Conservation (phyloP, 73 alveolate species). For the Tetrahymena malaccensis region DNA sequence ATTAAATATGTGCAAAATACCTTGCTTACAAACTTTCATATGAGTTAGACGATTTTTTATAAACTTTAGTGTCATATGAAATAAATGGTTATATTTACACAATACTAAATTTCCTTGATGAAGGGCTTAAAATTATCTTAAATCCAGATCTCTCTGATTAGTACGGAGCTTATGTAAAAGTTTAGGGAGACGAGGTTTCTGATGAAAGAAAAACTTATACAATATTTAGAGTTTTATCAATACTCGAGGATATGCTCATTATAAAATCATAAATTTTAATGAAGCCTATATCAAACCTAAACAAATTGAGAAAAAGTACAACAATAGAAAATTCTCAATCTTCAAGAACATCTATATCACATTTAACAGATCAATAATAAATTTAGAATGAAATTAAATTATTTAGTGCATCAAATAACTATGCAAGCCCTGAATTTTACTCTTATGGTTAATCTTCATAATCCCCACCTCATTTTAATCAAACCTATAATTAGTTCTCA, state of each 20-base stretch:
- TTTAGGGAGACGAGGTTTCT: not conserved
- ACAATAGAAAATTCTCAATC: not conserved
- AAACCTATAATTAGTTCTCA: not conserved
- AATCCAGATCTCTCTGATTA: not conserved
- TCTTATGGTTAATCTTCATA: not conserved
- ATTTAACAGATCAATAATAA: not conserved
- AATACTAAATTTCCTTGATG: not conserved
- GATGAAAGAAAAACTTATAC: not conserved
- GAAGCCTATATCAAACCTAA: not conserved
- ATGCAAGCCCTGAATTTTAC: not conserved
- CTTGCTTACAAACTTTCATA: not conserved
- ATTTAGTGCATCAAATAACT: not conserved
- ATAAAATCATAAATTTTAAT: not conserved
- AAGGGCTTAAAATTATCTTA: not conserved
- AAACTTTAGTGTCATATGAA: not conserved
- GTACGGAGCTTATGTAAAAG: not conserved
- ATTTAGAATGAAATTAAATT: not conserved
- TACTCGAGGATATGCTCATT: not conserved
- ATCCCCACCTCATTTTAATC: not conserved
- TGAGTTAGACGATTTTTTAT: not conserved
- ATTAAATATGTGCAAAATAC: not conserved
- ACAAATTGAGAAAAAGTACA: not conserved
- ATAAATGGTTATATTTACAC: not conserved
- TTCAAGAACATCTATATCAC: not conserved
- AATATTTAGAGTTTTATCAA: not conserved